These are phyloP conservation scores for Exserohilum turcica DNA, from an alignment of 2,329 filamentous ascomycete species.

Conservation along the genomic window DNA sequence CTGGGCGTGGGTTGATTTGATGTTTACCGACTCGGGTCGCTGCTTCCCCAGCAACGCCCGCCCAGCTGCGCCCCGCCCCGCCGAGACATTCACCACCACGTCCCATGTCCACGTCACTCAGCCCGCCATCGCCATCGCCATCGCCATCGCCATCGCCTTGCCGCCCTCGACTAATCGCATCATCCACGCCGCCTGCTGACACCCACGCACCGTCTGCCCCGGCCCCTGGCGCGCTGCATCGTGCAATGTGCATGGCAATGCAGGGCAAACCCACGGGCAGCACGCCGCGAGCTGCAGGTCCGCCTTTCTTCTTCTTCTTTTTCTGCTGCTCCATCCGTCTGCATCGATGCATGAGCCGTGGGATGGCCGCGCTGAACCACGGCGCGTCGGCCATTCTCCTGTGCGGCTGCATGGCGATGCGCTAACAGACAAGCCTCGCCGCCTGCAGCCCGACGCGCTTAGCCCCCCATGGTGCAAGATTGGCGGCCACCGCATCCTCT, in stretches of 20 bases:
- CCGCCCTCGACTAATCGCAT: too few relatives aligned
- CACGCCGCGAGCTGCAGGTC: too few relatives aligned
- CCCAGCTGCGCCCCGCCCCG: constrained; percentile 14
- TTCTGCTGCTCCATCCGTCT: too few relatives aligned
- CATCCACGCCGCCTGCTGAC: background rate
- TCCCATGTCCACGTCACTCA: constrained; percentile 30
- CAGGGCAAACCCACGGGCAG: background rate
- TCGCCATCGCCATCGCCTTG: background rate
- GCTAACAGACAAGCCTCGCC: constrained; percentile 1
- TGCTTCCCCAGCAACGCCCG: constrained; percentile 27
- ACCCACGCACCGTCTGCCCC: too few relatives aligned
- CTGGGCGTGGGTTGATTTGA: constrained; percentile 14
- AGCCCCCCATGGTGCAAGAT: background rate
- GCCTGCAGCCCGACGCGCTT: background rate
- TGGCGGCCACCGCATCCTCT: background rate
- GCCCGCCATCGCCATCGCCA: constrained; percentile 1
- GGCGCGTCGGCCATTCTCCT: background rate
- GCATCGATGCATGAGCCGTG: too few relatives aligned
- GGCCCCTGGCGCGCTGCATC: background rate
- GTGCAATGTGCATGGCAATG: background rate
- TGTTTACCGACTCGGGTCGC: constrained; percentile 25
- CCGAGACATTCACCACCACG: too few relatives aligned
- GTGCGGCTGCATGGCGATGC: constrained; percentile 1
- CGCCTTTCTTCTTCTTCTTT: too few relatives aligned
- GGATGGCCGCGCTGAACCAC: background rate